Percentiles rank a stretch among this genome's conserved stretches.
Conservation (phyloP, 495 filamentous ascomycete genomes). For the Lasiosphaeria ovina region DNA sequence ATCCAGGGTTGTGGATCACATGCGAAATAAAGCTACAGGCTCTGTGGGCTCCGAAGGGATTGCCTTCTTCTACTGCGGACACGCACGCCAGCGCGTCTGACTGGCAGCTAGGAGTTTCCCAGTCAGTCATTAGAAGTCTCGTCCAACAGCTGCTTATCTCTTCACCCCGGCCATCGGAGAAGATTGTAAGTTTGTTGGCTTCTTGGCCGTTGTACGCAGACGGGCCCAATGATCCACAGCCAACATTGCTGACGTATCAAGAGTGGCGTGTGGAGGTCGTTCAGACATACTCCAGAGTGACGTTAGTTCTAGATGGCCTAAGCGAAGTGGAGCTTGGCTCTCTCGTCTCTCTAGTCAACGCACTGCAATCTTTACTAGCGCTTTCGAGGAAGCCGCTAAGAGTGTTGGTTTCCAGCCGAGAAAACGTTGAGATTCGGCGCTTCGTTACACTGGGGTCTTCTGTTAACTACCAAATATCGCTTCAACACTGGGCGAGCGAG, state of each 20-base stretch:
- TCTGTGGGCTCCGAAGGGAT: background rate
- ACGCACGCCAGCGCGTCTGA: no score
- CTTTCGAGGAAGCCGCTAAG: background rate
- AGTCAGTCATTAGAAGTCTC: background rate
- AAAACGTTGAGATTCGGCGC: background rate
- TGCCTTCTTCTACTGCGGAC: background rate
- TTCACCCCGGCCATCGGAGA: background rate
- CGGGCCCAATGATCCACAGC: background rate
- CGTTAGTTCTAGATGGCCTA: background rate
- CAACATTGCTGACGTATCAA: background rate
- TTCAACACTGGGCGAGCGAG: background rate
- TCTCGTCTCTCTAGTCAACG: background rate
- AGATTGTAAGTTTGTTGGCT: no score
- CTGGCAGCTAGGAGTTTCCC: no score
- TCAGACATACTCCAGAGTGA: background rate
- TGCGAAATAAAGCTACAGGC: background rate
- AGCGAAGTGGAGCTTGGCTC: background rate
- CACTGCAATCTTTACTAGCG: background rate
- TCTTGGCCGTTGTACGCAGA: background rate
- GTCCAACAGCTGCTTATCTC: background rate
- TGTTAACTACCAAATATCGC: background rate
- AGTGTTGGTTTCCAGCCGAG: background rate
- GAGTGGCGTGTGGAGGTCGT: background rate
- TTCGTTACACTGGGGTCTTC: background rate
- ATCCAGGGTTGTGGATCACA: constrained; percentile 5